Percentiles rank a stretch among this genome's conserved stretches.
Conservation (phyloP, 108 stramenopile genomes). For the Nitzschia sp. region DNA sequence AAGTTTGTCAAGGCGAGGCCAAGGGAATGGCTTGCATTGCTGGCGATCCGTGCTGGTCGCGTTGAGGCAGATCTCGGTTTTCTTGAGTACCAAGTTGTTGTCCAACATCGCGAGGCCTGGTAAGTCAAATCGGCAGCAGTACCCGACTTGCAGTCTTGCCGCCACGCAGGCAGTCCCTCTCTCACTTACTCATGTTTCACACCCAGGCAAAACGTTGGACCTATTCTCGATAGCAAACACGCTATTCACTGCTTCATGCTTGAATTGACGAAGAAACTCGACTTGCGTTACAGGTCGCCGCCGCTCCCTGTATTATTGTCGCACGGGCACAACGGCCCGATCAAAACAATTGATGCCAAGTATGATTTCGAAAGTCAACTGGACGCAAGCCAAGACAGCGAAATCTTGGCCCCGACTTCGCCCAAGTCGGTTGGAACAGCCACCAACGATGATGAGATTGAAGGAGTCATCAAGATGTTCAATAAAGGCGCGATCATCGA, state of each 20-base stretch:
- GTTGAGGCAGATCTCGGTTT: slow-evolving; percentile 70
- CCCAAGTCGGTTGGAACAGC: neutral
- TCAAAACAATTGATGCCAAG: neutral
- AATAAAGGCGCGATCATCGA: neutral
- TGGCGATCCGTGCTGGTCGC: slow-evolving; percentile 54
- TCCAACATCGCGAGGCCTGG: slow-evolving; percentile 49
- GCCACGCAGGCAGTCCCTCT: too few species aligned
- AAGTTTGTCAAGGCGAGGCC: slow-evolving; percentile 61
- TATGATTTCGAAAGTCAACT: neutral
- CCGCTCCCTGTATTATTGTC: neutral
- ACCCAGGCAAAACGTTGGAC: slow-evolving; percentile 34
- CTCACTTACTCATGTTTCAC: neutral
- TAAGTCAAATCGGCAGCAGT: too few species aligned
- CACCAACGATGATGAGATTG: neutral
- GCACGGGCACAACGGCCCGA: neutral
- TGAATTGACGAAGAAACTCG: slow-evolving; percentile 66
- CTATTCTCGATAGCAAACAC: slow-evolving; percentile 59
- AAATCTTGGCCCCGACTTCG: neutral
- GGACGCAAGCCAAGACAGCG: neutral
- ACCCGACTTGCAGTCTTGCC: too few species aligned
- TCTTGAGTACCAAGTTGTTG: slow-evolving; percentile 57
- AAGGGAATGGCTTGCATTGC: slow-evolving; percentile 56
- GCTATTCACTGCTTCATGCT: slow-evolving; percentile 40
- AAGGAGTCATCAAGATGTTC: neutral
- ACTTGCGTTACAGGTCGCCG: slow-evolving; percentile 51